Evolutionary conservation across 2,329 filamentous ascomycete genomes (phyloP).

Genomic region (Hymenoscyphus infarciens): DNA sequence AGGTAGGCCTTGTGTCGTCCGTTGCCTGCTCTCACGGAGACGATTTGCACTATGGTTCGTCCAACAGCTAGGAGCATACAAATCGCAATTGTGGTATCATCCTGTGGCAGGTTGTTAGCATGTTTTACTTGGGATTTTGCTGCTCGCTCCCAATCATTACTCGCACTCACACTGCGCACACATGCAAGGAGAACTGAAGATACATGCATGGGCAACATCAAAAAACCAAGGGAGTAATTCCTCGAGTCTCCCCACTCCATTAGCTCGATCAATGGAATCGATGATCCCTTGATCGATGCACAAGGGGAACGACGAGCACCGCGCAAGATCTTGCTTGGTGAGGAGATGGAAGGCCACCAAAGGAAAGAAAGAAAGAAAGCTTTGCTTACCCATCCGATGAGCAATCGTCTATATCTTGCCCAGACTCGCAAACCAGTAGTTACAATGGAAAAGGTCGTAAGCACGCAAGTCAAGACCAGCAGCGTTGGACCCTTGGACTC

Average conservation of each 20-base stretch:
- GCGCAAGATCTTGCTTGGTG: background rate
- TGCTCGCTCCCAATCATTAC: background rate
- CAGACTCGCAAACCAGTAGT: constrained; percentile 30
- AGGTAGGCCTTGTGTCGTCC: constrained; percentile 40
- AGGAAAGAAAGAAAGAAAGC: background rate
- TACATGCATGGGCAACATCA: background rate
- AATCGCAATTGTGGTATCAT: constrained; percentile 38
- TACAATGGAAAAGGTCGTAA: constrained; percentile 35
- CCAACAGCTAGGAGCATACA: constrained; percentile 4
- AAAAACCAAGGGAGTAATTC: background rate
- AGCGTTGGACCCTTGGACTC: constrained; percentile 31
- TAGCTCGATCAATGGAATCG: background rate
- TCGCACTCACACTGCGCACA: constrained; percentile 20
- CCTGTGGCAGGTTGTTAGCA: constrained; percentile 35
- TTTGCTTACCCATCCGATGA: constrained; percentile 5
- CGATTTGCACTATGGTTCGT: constrained; percentile 34
- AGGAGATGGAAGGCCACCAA: background rate
- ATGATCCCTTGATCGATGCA: background rate
- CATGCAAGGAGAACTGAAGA: background rate
- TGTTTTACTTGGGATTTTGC: constrained; percentile 30
- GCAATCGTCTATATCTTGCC: constrained; percentile 5
- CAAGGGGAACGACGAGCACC: background rate
- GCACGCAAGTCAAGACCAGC: constrained; percentile 34
- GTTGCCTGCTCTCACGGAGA: constrained; percentile 37
- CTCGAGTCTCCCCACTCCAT: background rate